Base-by-base conservation (phyloP, 192 early-diverging fungal genomes). In the Lobulomyces angularis region DNA sequence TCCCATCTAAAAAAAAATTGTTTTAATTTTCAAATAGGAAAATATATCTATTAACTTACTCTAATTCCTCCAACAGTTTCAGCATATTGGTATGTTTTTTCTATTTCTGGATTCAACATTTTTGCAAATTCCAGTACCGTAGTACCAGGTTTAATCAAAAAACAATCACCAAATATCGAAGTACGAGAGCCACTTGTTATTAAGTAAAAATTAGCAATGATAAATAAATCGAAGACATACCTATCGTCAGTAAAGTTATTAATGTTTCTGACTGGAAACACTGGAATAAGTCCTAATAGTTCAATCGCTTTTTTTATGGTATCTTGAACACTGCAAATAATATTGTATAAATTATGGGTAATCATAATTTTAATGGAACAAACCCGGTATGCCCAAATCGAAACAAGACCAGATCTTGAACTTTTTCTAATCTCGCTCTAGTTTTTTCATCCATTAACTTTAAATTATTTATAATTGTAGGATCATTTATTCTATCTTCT, bases 341-440 rank as follows among this genome's bases (percentile, higher is more conserved):
- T n/a, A n/a, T n/a, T n/a, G n/a, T n/a, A n/a, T n/a, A n/a, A n/a
- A n/a, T n/a, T n/a, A n/a, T n/a, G n/a, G n/a, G n/a, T n/a, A n/a
- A n/a, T n/a, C n/a, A n/a, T n/a, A n/a, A n/a, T n/a, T n/a, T n/a
- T n/a, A n/a, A n/a, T n/a, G n/a, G n/a, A n/a, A n/a, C n/a, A n/a
- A n/a, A n/a, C n/a, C 85, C 85, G 3, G 85, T 86, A 5, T 68
- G 71, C 11, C 82, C 84, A 56, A 83, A 88, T 5, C 85, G 73
- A 46, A 86, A 88, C 45, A 88, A 41, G 0, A 88, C 84, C 30
- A 88, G 52, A 37, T 88, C 84, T 31, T 59, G 65, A 16, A 64
- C 60, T 26, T 48, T 57, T 56, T 66, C 64, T 12, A 66, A 32
- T 38, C 45, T 17, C 29, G 12, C 8, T 47, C 36, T 47, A 12